Base-by-base conservation (phyloP, 2,329 filamentous ascomycete species). In the Colletotrichum chlorophyti region DNA sequence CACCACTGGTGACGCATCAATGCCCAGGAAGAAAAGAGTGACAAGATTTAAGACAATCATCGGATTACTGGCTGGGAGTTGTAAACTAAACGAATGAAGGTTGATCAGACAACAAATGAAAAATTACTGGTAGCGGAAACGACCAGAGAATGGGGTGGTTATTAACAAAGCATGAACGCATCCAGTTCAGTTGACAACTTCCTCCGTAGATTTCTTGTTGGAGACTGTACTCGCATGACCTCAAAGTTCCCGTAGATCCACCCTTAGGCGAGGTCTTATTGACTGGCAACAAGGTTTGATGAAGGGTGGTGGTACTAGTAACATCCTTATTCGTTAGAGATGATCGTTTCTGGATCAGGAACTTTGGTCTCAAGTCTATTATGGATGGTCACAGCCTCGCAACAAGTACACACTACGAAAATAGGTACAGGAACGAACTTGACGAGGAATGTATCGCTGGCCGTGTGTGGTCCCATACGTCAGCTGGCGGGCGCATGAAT, bases 11-110 rank as follows among this genome's bases (percentile, higher is more conserved):
- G 50, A 53, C n/a, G 50, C 42, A 29, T 21, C 21, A 3, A 27
- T 23, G 15, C 19, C 32, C 17, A 38, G 14, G 8, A 32, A 21
- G 9, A 53, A 35, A 9, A 53, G 24, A 23, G 32, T 8, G 32
- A 48, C n/a, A 8, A 53, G 17, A 21, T 24, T 48, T 8, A 24
- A 23, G 50, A 53, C 7, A 24, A 53, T 35, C 50, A 53, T 48
- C 12, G 17, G 50, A 9, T 15, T 27, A 35, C 42, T 17, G 7
- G 14, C 4, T 27, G 24, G 10, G 19, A 38, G 34, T 12, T 26
- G 45, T 8, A 23, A 27, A 5, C 5, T 34, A 2, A 40, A 31
- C 15, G 24, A n/a, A 17, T 6, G 5, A 15, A 40, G 34, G 19
- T 6, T 11, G 14, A 19, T 10, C 31, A 17, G 24, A 21, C 17